These are phyloP conservation scores for Pharnaceum exiguum DNA, from an alignment of 148 eudicot genomes.

Conservation along the genomic window DNA sequence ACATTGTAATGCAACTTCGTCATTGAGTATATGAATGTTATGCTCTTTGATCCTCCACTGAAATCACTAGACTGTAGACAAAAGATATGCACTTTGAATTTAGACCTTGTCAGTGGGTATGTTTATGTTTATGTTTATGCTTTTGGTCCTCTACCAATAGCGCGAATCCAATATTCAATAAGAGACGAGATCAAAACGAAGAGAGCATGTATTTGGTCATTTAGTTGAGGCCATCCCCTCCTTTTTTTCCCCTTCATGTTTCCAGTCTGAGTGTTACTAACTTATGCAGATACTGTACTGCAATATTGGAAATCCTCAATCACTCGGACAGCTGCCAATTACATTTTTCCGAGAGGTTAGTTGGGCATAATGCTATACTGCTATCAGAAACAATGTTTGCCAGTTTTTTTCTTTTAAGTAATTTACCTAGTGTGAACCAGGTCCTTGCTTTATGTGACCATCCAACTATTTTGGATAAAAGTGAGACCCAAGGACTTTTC, in stretches of 20 bases:
- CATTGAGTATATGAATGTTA: too few species aligned
- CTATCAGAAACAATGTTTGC: not conserved
- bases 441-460: conserved; percentile 92
- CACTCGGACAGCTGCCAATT: conserved; percentile 85
- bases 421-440: conserved; percentile 26
- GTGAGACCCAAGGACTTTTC: conserved; percentile 79
- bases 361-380: not conserved
- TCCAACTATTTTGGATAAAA: conserved; percentile 72
- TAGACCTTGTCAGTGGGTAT: too few species aligned
- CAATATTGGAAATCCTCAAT: conserved; percentile 97
- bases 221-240: not conserved
- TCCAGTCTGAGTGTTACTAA: conserved; percentile 4
- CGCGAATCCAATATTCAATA: too few species aligned
- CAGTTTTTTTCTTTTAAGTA: not conserved
- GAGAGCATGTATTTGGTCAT: too few species aligned
- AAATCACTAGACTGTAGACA: too few species aligned
- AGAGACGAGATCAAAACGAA: too few species aligned
- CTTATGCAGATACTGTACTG: conserved; percentile 74
- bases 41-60: too few species aligned
- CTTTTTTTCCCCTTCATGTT: conserved; percentile 3
- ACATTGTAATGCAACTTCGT: too few species aligned
- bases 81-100: too few species aligned
- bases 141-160: too few species aligned
- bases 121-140: too few species aligned
- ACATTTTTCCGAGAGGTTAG: conserved; percentile 93